These are phyloP conservation scores for Gigaspora rosea DNA, from an alignment of 192 early-diverging fungal species.

Conservation along the genomic window DNA sequence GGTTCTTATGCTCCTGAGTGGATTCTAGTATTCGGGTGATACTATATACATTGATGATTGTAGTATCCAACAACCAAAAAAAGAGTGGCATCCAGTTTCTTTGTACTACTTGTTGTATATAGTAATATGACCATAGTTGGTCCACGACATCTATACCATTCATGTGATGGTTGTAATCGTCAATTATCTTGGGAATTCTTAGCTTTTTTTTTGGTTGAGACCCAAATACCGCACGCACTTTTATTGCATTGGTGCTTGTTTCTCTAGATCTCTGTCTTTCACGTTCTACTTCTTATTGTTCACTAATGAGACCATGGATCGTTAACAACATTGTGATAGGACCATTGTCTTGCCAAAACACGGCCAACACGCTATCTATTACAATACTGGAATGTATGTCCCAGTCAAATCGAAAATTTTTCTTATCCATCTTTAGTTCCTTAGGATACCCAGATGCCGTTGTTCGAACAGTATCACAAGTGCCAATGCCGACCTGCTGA, in stretches of 20 bases:
- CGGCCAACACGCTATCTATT: slow-evolving; percentile 3
- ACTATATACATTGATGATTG: slow-evolving; percentile 13
- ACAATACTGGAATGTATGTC: slow-evolving; percentile 15
- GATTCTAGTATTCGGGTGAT: background rate
- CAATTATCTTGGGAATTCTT: slow-evolving; percentile 26
- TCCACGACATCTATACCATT: no score
- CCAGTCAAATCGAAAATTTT: background rate
- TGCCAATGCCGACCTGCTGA: slow-evolving; percentile 14
- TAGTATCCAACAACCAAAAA: slow-evolving; percentile 24
- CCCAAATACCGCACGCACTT: slow-evolving; percentile 10
- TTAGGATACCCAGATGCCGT: slow-evolving; percentile 5
- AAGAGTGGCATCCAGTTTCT: background rate
- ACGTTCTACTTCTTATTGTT: background rate
- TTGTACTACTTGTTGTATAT: no score
- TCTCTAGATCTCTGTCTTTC: slow-evolving; percentile 1
- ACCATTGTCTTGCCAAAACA: slow-evolving; percentile 33
- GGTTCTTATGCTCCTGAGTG: background rate
- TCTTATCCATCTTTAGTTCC: slow-evolving; percentile 7
- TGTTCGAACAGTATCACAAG: slow-evolving; percentile 31
- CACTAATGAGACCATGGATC: background rate
- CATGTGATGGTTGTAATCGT: slow-evolving; percentile 28
- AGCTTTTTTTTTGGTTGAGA: slow-evolving; percentile 1
- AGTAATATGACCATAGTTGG: no score
- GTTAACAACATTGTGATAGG: slow-evolving; percentile 32
- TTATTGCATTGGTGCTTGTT: slow-evolving; percentile 28